A percentile compares a stretch with the other conserved stretches of the same genome.
Conservation (phyloP, 2,329 filamentous ascomycete species). For the Neofusicoccum kwambonambiense region DNA sequence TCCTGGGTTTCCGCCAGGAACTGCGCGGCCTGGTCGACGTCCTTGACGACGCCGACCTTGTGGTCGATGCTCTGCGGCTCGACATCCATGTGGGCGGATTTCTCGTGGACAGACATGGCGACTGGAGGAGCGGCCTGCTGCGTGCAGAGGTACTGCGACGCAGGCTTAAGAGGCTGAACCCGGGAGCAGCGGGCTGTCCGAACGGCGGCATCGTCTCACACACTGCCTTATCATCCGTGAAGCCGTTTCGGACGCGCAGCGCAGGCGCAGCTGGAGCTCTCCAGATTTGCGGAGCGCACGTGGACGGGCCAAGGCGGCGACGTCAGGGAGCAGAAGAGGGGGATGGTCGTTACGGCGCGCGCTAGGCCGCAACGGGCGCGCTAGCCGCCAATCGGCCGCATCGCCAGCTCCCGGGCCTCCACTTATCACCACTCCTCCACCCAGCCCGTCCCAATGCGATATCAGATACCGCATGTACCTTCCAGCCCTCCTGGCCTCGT, state of each 20-base stretch:
- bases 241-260: not conserved
- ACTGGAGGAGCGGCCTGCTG: not conserved
- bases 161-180: not conserved
- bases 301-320: not conserved
- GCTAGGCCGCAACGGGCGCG: not conserved
- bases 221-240: not conserved
- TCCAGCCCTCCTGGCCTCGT: not conserved
- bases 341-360: conserved; percentile 4
- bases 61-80: not conserved
- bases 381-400: not conserved
- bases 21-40: conserved; percentile 28
- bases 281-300: not conserved
- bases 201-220: not conserved
- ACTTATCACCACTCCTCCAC: not conserved
- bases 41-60: not conserved
- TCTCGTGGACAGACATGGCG: not conserved
- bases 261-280: not conserved
- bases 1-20: conserved; percentile 25
- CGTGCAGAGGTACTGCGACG: not conserved
- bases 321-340: not conserved
- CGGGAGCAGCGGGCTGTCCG: not conserved
- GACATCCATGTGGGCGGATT: not conserved
- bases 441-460: not conserved
- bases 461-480: not conserved
- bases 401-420: not conserved